Evolutionary conservation across 805 yeast species (phyloP), one percentile per base, ranked within the genome.

Genomic region (Candida silvicultrix): DNA sequence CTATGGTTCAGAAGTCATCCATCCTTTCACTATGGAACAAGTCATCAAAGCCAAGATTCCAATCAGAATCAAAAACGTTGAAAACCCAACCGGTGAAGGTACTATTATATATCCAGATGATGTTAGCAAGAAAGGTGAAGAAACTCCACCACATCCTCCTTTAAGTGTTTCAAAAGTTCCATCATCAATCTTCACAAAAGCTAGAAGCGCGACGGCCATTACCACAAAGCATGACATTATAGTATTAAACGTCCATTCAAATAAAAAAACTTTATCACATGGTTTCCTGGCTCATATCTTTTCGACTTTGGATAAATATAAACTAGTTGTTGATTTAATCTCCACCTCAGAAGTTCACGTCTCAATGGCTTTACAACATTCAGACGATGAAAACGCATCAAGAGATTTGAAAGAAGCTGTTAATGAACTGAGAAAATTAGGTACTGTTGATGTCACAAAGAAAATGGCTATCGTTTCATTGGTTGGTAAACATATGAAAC

Each of bases 11-110:
- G 99, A 94, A 69, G 99, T 94, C 54, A 94, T 94, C 57, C 99
- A 94, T 62, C 99, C 99, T 3, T 90, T 94, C 73, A 94, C 99
- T 20, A 94, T 94, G 99, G 98, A 92, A 69, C 99, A 94, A 70
- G 99, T 92, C 47, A 94, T 94, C 57, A 81, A 83, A 56, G 97
- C 97, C 21, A 87, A 84, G 62, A 94, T 94, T 62, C 99, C 99
- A 41, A 94, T 94, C 63, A 80, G 97, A 62, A 94, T 94, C 59
- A 94, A 94, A 67, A 94, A 94, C 65, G 99, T 94, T 45, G 90
- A 81, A 66, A 92, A 92, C 65, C 97, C 98, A 43, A 64, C 63
- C n/a, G 98, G 98, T 40, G 77, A 75, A 41, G 99, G 99, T 55
- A 94, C 99, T 16, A 78, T 92, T 51, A 89, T 94, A 38, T 94